phyloP scores from a whole-genome alignment of 2,329 filamentous ascomycete species.

The Fusarium domesticum region DNA sequence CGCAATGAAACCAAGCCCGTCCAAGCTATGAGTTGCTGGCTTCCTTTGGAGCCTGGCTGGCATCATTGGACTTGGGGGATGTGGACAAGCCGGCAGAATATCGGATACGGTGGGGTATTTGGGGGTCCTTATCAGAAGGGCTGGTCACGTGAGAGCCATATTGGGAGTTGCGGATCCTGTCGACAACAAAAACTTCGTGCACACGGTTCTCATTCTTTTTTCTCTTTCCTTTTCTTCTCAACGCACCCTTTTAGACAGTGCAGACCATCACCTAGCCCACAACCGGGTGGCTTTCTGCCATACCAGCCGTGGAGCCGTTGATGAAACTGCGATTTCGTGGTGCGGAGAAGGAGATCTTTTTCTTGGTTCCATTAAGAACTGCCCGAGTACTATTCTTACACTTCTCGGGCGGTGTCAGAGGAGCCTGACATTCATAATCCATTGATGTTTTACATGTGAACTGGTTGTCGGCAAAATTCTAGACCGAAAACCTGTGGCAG shows the following conservation, averaged over 20 bases:
- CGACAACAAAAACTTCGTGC: conserved; percentile 8
- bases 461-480: background rate
- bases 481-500: background rate
- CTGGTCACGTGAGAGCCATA: conserved; percentile 13
- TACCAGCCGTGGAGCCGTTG: conserved; percentile 57
- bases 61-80: conserved; percentile 11
- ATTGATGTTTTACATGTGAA: conserved; percentile 4
- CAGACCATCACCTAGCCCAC: conserved; percentile 65
- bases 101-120: conserved; percentile 27
- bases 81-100: conserved; percentile 22
- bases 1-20: conserved; percentile 12
- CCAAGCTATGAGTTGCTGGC: conserved; percentile 18
- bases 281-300: conserved; percentile 67
- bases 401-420: conserved; percentile 44
- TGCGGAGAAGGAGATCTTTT: conserved; percentile 50
- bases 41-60: conserved; percentile 28
- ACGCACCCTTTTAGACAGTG: conserved; percentile 87
- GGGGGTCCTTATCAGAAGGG: conserved; percentile 1
- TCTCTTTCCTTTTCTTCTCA: conserved; percentile 44
- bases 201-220: background rate
- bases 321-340: conserved; percentile 60
- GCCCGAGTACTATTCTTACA: conserved; percentile 46
- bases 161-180: background rate
- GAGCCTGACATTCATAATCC: conserved; percentile 40
- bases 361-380: conserved; percentile 55